Base-by-base conservation (phyloP, 805 yeast genomes). In the Schizosaccharomyces cryophilus region DNA sequence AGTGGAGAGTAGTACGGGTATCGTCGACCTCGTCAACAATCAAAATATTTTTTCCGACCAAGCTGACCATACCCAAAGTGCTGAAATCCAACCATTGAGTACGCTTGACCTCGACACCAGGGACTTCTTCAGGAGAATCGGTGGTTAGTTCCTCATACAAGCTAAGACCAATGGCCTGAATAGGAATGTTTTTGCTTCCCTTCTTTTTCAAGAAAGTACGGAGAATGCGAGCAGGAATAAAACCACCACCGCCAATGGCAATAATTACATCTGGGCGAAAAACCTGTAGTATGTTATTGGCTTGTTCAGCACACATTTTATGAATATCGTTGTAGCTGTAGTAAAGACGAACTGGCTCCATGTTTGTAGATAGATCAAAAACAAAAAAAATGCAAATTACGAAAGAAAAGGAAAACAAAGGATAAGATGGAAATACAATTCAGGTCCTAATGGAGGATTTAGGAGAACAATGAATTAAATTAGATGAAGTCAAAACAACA, bases 11-110 rank as follows among this genome's bases (percentile, higher is more conserved):
- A 61, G 95, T 87, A 76, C 95, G 83, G 29, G 95, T 85, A 70
- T 87, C 95, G 71, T 87, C 95, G 58, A 87, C 95, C 73, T 87
- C 95, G 71, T 87, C 95, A 42, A 87, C 93, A 67, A 87, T 85
- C 65, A 87, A 73, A 47, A 87, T 77, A 69, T 81, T 82, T 72
- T 86, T 87, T 66, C 94, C 95, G 62, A 87, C 82, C 64, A 87
- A 75, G 58, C 86, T 82, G 65, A 83, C 85, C 71, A 80, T 76
- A 60, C 76, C 77, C 61, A 85, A 74, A 59, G 85, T 80, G 65
- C 85, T 82, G 71, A 86, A 85, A 69, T 87, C 95, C 58, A 87
- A 77, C 95, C 95, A 87, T 73, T 87, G 95, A 29, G 94, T 87
- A 70, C 94, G 80, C 47, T 85, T 75, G 59, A 87, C 95, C 72